A percentile compares a stretch with the other conserved stretches of the same genome.
Evolutionary conservation across 441 rosid genomes (phyloP).

Genomic region (Arabidopsis hybrid): DNA sequence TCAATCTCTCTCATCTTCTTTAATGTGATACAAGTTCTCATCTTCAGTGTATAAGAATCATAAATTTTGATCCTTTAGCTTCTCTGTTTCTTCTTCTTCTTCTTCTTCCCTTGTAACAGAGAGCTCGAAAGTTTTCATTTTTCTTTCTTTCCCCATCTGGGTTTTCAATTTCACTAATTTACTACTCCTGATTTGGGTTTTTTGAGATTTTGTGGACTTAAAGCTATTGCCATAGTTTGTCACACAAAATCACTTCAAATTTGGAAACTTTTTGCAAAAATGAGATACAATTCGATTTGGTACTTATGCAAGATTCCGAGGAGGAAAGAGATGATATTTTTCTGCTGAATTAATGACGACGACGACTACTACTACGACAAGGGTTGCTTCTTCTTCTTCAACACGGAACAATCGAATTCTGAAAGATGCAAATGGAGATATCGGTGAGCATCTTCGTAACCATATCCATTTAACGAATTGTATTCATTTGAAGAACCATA

Average conservation of each 20-base stretch:
- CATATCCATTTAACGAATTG: conserved; percentile 96
- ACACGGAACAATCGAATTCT: conserved; percentile 66
- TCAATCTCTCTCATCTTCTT: conserved; percentile 27
- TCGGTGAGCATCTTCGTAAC: conserved; percentile 92
- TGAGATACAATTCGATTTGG: conserved; percentile 57
- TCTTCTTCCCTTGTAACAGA: neutral
- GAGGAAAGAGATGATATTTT: conserved; percentile 47
- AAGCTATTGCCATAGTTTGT: conserved; percentile 11
- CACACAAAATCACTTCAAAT: conserved; percentile 21
- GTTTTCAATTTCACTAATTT: conserved; percentile 17
- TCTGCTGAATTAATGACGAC: conserved; percentile 47
- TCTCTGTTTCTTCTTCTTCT: neutral
- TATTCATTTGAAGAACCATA: conserved; percentile 97
- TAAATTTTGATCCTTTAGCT: conserved; percentile 33
- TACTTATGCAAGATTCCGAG: conserved; percentile 41
- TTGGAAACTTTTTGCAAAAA: conserved; percentile 46
- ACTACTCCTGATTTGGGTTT: neutral
- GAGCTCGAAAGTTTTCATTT: conserved; percentile 38
- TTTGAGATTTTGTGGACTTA: conserved; percentile 29
- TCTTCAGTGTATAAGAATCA: conserved; percentile 19
- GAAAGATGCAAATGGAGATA: conserved; percentile 91
- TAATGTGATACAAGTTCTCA: conserved; percentile 39
- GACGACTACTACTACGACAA: conserved; percentile 66
- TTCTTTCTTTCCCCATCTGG: neutral
- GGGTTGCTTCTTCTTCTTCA: conserved; percentile 58